Percentiles rank a stretch among this genome's conserved stretches.
These are phyloP conservation scores for Lachnellula arida DNA, from an alignment of 2,329 filamentous ascomycete species.

Conservation along the genomic window DNA sequence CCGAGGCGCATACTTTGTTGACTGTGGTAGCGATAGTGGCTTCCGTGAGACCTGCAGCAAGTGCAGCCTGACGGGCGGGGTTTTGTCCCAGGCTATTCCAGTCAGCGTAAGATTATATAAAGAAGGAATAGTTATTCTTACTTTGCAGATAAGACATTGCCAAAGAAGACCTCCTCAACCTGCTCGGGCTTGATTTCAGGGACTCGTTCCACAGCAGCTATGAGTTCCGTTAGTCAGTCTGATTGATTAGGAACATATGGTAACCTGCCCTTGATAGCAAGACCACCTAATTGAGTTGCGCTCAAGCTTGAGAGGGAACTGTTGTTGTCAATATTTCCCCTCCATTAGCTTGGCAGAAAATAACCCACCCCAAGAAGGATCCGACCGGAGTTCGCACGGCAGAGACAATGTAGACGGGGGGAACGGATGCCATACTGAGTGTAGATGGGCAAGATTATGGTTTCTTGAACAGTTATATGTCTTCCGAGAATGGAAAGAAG, in stretches of 20 bases:
- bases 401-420: conserved; percentile 94
- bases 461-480: not conserved
- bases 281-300: conserved; percentile 80
- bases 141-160: conserved; percentile 97
- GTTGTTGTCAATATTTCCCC: conserved; percentile 20
- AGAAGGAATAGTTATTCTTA: conserved; percentile 40
- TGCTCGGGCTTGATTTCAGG: conserved; percentile 82
- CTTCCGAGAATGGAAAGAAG: not conserved
- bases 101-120: conserved; percentile 10
- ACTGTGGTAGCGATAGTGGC: conserved; percentile 83
- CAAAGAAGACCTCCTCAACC: conserved; percentile 95
- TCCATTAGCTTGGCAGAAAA: conserved; percentile 47
- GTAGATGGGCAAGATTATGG: not conserved
- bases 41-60: conserved; percentile 79
- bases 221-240: conserved; percentile 9
- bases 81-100: conserved; percentile 79
- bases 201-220: conserved; percentile 76
- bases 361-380: conserved; percentile 81
- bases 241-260: not conserved
- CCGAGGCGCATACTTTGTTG: conserved; percentile 98
- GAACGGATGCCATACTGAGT: conserved; percentile 67
- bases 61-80: conserved; percentile 88
- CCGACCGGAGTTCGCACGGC: conserved; percentile 86
- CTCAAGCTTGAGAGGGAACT: conserved; percentile 85
- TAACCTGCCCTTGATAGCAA: conserved; percentile 79